A percentile compares a stretch with the other conserved stretches of the same genome.
These are phyloP conservation scores for Passalora sequoiae DNA, from an alignment of 2,329 filamentous ascomycete species.

Conservation along the genomic window DNA sequence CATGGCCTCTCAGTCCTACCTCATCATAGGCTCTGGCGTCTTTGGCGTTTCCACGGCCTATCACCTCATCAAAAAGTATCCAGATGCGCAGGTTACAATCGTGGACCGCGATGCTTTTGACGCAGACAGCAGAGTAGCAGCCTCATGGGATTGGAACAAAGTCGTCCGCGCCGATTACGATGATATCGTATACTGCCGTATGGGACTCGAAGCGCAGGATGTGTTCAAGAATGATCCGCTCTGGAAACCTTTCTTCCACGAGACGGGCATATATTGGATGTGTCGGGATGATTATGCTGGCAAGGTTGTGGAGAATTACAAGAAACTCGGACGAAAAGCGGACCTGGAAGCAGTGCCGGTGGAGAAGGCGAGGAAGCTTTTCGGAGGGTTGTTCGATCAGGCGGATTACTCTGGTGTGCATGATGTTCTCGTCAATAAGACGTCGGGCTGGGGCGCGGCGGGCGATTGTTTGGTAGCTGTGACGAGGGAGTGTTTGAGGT, in stretches of 20 bases:
- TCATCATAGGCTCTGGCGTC: slow-evolving; percentile 34
- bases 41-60: slow-evolving; percentile 59
- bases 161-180: slow-evolving; percentile 65
- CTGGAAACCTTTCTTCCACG: slow-evolving; percentile 50
- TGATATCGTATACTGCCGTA: slow-evolving; percentile 57
- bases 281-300: slow-evolving; percentile 45
- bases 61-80: slow-evolving; percentile 36
- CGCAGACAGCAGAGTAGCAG: slow-evolving; percentile 43
- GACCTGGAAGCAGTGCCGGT: slow-evolving; percentile 46
- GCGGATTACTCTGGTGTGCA: slow-evolving; percentile 57
- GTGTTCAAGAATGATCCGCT: slow-evolving; percentile 56
- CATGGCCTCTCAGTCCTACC: slow-evolving; percentile 24
- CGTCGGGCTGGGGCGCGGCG: slow-evolving; percentile 60
- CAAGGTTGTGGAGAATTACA: slow-evolving; percentile 48
- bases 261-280: slow-evolving; percentile 49
- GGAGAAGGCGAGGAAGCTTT: slow-evolving; percentile 51
- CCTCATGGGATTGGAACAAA: slow-evolving; percentile 70
- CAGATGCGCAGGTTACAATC: slow-evolving; percentile 38
- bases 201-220: slow-evolving; percentile 62
- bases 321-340: slow-evolving; percentile 44
- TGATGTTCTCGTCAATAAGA: slow-evolving; percentile 57
- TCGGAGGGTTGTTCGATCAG: slow-evolving; percentile 55
- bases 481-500: slow-evolving; percentile 48
- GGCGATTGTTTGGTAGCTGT: slow-evolving; percentile 53
- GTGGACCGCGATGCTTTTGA: slow-evolving; percentile 37